Percentiles rank a stretch among this genome's conserved stretches.
phyloP scores from a whole-genome alignment of 208 protist genomes.

The Phytomonas francai region DNA sequence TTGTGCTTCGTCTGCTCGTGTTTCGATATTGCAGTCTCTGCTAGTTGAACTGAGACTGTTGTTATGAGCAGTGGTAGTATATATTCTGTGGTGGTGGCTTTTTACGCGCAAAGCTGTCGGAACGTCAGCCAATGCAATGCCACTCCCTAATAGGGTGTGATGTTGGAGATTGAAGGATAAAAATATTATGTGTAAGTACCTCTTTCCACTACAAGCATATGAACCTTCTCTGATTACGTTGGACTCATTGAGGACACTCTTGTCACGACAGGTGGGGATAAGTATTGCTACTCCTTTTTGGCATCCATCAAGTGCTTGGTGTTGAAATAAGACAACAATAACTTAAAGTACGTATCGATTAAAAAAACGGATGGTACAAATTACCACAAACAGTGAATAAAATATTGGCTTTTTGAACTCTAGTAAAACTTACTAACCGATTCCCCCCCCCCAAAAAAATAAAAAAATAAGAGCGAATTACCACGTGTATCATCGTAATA shows the following conservation, averaged over 20 bases:
- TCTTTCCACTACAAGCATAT: neutral
- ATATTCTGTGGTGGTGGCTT: neutral
- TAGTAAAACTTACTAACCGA: neutral
- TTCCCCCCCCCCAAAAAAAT: too few species aligned
- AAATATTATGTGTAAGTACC: neutral
- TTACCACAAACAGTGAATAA: neutral
- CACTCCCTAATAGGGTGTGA: neutral
- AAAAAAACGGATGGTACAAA: neutral
- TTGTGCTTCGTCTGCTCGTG: neutral
- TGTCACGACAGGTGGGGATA: neutral
- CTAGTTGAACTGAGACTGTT: neutral
- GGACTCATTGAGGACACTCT: neutral
- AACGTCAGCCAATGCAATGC: neutral
- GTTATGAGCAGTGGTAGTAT: neutral
- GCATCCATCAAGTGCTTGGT: neutral
- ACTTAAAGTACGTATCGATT: neutral
- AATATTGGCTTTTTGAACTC: neutral
- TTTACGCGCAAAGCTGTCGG: neutral
- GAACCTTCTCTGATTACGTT: neutral
- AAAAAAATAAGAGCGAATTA: neutral
- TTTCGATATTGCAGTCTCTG: neutral
- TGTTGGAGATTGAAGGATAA: neutral
- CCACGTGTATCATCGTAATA: neutral
- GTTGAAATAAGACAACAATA: neutral
- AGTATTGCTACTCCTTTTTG: neutral